phyloP scores from a whole-genome alignment of 78 protist species.

The Bigelowiella natans region DNA sequence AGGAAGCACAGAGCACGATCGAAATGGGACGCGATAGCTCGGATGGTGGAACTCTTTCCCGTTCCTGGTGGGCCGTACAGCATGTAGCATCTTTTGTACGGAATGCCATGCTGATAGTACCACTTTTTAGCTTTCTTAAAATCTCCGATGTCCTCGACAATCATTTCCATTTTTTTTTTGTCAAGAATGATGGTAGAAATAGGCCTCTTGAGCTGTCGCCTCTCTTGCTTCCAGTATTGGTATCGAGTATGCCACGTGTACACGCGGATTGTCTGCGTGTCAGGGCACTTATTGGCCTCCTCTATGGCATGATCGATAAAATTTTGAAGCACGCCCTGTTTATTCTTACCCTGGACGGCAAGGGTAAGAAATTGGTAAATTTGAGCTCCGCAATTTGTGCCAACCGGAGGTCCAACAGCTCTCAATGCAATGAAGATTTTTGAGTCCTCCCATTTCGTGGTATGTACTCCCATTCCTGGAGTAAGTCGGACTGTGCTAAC shows the following conservation, averaged over 20 bases:
- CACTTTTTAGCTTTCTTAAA: background rate
- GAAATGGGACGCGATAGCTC: constrained; percentile 28
- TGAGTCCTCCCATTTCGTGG: too few species aligned
- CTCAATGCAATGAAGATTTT: too few species aligned
- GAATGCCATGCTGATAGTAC: constrained; percentile 34
- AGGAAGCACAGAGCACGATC: constrained; percentile 1
- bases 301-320: background rate
- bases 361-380: background rate
- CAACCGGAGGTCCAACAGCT: background rate
- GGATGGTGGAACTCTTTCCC: constrained; percentile 24
- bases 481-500: too few species aligned
- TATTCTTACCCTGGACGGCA: background rate
- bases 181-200: background rate
- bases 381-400: background rate
- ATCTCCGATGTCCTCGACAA: constrained; percentile 1
- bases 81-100: constrained; percentile 12
- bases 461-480: too few species aligned
- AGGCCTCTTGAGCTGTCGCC: background rate
- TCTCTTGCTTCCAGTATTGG: background rate
- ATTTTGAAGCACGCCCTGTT: background rate
- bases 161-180: background rate
- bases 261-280: too few species aligned
- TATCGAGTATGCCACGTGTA: background rate
- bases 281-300: background rate
- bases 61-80: constrained; percentile 28